Evolutionary conservation across 2,329 filamentous ascomycete species (phyloP), one percentile per base, ranked within the genome.

Genomic region (Apiospora rasikravindrae): DNA sequence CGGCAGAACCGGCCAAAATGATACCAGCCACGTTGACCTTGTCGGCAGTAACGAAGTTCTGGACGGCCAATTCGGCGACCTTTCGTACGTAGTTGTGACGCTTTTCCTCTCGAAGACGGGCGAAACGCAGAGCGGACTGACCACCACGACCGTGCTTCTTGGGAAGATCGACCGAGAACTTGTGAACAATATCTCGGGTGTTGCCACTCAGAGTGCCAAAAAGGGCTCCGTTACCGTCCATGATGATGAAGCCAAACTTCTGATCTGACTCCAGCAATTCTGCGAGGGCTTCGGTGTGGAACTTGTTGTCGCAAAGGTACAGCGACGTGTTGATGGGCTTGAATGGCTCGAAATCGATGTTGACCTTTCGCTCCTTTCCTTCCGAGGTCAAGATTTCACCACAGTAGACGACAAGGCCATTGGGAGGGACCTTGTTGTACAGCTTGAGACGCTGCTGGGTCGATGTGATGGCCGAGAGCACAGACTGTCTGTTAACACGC

Each of bases 111-210:
- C 96, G 92, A 73, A 99, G 93, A 95, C 96, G 96, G 75, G 96
- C 94, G 85, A 99, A 99, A 96, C 96, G 97, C 81, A 99, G 90
- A 73, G 96, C 96, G 77, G 96, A 99, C 88, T 99, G 97, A 90
- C 96, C 96, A 95, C 96, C 96, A 93, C 96, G 95, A 76, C 96
- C 96, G 90, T 99, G 96, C 89, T 99, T 99, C 92, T 99, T 99
- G 83, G 96, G 96, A 72, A 99, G 88, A 88, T 99, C 97, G 83
- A 99, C 96, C 26, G 94, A 94, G 87, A 99, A 98, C 86, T 99
- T 99, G 87, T 99, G 96, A 70, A 98, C 89, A 69, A 99, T 90
- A 79, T 99, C 97, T 82, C 96, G 92, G 47, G 96, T 99, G 85
- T 99, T 99, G 78, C 96, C 97, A 80, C 95, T 98, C 57, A 99